Evolutionary conservation across 176 grass and related monocot genomes (phyloP).

Genomic region (Musa troglodytarum): DNA sequence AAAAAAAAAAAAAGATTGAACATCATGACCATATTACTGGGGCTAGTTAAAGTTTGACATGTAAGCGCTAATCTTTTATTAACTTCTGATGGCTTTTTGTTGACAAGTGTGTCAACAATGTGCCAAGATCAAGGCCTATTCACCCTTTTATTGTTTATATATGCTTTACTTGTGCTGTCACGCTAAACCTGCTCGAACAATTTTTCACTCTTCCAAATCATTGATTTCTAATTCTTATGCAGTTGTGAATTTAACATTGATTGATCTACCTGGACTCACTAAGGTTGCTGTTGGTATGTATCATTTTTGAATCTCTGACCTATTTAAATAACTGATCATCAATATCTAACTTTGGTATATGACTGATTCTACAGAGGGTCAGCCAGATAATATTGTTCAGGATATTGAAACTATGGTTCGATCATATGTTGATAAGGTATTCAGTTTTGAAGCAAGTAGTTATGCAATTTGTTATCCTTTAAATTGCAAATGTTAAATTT

Average conservation of each 20-base stretch:
- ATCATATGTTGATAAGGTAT: slow-evolving; percentile 65
- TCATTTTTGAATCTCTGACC: not conserved
- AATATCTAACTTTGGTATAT: slow-evolving; percentile 13
- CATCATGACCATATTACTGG: not conserved
- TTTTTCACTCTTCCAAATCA: not conserved
- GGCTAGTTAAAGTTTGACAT: not conserved
- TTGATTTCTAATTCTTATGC: slow-evolving; percentile 12
- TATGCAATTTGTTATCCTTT: not conserved
- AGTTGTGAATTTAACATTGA: slow-evolving; percentile 84
- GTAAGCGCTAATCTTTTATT: not conserved
- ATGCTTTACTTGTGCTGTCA: not conserved
- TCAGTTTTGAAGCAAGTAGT: not conserved
- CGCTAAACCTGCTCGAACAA: not conserved
- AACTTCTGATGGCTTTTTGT: not conserved
- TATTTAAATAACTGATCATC: slow-evolving; percentile 1
- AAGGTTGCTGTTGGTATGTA: slow-evolving; percentile 78
- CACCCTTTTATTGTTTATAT: not conserved
- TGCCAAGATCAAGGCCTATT: too few relatives aligned
- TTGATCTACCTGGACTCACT: slow-evolving; percentile 73
- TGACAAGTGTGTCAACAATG: not conserved
- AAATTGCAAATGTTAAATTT: too few relatives aligned
- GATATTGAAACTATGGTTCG: slow-evolving; percentile 79
- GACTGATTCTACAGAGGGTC: slow-evolving; percentile 51
- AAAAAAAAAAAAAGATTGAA: not conserved
- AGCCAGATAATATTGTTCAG: slow-evolving; percentile 63